Evolutionary conservation across 495 filamentous ascomycete genomes (phyloP).

Genomic region (Talaromyces nanjingensis): DNA sequence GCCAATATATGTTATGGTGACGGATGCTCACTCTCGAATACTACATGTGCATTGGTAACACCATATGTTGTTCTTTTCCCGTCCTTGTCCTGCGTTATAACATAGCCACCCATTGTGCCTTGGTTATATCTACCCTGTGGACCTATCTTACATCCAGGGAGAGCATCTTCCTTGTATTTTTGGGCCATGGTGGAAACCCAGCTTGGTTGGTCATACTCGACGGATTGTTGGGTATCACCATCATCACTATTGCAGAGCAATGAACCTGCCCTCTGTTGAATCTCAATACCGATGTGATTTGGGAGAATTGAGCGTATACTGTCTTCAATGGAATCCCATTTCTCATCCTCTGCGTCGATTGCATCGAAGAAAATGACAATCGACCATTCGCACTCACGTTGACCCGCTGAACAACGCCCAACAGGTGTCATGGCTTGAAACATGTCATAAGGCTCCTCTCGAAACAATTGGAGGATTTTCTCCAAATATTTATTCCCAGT

Average conservation of each 20-base stretch:
- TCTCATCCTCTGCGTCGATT: slow-evolving; percentile 10
- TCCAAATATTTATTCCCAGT: neutral
- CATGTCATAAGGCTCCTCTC: neutral
- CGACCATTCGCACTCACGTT: neutral
- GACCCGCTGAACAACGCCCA: neutral
- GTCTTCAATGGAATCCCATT: slow-evolving; percentile 4
- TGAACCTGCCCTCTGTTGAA: slow-evolving; percentile 2
- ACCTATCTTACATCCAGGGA: neutral
- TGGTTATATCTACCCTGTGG: neutral
- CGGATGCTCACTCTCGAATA: neutral
- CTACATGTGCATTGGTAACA: slow-evolving; percentile 7
- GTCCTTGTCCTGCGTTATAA: neutral
- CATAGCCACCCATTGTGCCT: slow-evolving; percentile 7
- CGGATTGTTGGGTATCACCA: neutral
- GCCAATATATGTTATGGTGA: neutral
- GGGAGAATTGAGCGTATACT: neutral
- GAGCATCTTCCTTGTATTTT: neutral
- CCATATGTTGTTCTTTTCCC: slow-evolving; percentile 1
- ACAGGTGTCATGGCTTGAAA: slow-evolving; percentile 1
- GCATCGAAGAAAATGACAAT: slow-evolving; percentile 4
- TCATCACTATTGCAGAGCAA: neutral
- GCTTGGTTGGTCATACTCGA: neutral
- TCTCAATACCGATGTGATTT: neutral
- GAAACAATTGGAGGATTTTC: slow-evolving; percentile 1
- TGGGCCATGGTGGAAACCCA: too few relatives aligned